Evolutionary conservation across 495 filamentous ascomycete species (phyloP), one percentile per base, ranked within the genome.

Genomic region (Lasiosphaeris hirsuta): DNA sequence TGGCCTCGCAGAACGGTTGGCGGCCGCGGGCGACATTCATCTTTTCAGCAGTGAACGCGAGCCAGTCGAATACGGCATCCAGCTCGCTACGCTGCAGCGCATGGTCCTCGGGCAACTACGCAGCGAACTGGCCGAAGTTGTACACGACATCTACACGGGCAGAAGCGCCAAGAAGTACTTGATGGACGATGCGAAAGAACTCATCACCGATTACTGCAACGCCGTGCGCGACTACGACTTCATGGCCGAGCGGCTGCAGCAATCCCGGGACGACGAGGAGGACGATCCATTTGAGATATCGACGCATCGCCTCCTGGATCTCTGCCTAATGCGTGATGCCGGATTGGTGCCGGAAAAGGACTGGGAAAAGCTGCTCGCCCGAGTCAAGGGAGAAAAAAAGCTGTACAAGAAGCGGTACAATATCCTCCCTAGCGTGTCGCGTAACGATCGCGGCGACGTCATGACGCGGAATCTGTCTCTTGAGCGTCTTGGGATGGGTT

Each of bases 171-270:
- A 10, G 18, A 46, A 23, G 43, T 2, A 17, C 14, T 46, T 18
- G 18, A 46, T 15, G 18, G 43, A 46, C 14, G 14, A 46, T 13
- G 43, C 43, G 18, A 46, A 17, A 18, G 30, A 13, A 4, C 4
- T 46, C 14, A 6, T 46, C 5, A 18, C 43, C 2, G 43, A 46
- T 2, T 46, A 46, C 18, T 46, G 43, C 18, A 46, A 46, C 43
- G 43, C 43, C 5, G 43, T 46, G 13, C 43, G 43, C 14, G 43
- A 46, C 43, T 46, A 46, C 43, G 43, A 46, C 43, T 46, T 46
- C 18, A 46, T 46, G 14, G 43, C 43, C 5, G 43, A 46, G 43
- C 43, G 43, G 10, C 11, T 46, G 43, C 2, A 15, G 14, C n/a
- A 46, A 23, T n/a, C 43, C 18, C 13, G 14, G 2, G 43, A 46